Evolutionary conservation across 2,329 filamentous ascomycete genomes (phyloP).

Genomic region (Aspergillus pseudoviridinutans): DNA sequence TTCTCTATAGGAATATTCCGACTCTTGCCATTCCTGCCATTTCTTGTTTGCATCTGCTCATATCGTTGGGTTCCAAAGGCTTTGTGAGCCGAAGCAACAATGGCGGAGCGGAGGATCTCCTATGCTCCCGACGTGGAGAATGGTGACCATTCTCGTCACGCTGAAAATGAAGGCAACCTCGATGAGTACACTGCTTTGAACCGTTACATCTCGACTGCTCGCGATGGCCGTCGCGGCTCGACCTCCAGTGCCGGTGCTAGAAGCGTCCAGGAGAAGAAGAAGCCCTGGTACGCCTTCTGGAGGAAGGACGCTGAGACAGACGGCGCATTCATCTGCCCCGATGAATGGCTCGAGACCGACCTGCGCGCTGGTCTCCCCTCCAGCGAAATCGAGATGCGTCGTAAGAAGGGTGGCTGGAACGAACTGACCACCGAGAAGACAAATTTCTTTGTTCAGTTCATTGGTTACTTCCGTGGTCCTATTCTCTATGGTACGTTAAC

Average conservation of each 20-base stretch:
- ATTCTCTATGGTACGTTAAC: conserved; percentile 67
- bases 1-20: conserved; percentile 35
- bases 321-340: conserved; percentile 49
- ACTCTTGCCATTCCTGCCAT: conserved; percentile 36
- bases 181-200: conserved; percentile 65
- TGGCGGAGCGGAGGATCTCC: conserved; percentile 44
- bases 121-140: conserved; percentile 43
- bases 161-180: conserved; percentile 30
- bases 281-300: conserved; percentile 59
- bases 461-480: conserved; percentile 70
- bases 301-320: conserved; percentile 22
- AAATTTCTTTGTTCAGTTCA: conserved; percentile 70
- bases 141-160: conserved; percentile 33
- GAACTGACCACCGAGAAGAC: conserved; percentile 70
- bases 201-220: conserved; percentile 65
- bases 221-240: conserved; percentile 53
- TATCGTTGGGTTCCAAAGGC: conserved; percentile 34
- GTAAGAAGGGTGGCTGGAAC: conserved; percentile 66
- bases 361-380: conserved; percentile 60
- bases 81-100: conserved; percentile 41
- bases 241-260: conserved; percentile 42
- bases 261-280: conserved; percentile 45
- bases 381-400: conserved; percentile 58
- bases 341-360: conserved; percentile 67
- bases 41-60: conserved; percentile 32